phyloP scores from a whole-genome alignment of 768 basidiomycete genomes.

The Boletus insuetus region DNA sequence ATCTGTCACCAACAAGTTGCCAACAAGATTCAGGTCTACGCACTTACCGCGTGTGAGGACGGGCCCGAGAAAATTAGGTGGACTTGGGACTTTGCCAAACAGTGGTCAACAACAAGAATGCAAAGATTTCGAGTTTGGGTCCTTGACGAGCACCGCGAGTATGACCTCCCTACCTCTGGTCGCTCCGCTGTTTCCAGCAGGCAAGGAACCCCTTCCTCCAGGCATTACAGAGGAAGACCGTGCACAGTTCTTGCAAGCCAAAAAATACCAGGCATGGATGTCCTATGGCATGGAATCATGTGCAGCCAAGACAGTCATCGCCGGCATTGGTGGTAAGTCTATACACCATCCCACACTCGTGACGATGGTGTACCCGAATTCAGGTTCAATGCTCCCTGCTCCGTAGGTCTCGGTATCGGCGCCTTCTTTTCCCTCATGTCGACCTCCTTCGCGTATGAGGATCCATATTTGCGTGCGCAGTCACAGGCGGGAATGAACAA shows the following conservation, averaged over 20 bases:
- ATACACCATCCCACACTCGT: neutral
- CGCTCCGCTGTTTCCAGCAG: conserved; percentile 78
- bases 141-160: neutral
- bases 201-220: conserved; percentile 84
- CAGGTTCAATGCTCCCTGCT: neutral
- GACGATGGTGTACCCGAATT: neutral
- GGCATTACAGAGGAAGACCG: conserved; percentile 83
- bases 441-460: conserved; percentile 91
- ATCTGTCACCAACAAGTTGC: no score
- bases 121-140: conserved; percentile 5
- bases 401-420: conserved; percentile 82
- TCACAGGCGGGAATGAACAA: conserved; percentile 54
- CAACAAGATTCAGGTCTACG: no score
- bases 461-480: conserved; percentile 74
- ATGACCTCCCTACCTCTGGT: conserved; percentile 38
- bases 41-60: no score
- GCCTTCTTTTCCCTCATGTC: conserved; percentile 98
- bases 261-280: conserved; percentile 77
- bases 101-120: conserved; percentile 13
- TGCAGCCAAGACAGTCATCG: conserved; percentile 73
- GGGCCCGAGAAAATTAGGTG: no score
- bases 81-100: conserved; percentile 10
- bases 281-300: conserved; percentile 80
- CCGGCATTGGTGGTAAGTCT: conserved; percentile 77
- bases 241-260: conserved; percentile 57